phyloP scores from a whole-genome alignment of 176 grass and related monocot species.

The Calamus simplicifolius region DNA sequence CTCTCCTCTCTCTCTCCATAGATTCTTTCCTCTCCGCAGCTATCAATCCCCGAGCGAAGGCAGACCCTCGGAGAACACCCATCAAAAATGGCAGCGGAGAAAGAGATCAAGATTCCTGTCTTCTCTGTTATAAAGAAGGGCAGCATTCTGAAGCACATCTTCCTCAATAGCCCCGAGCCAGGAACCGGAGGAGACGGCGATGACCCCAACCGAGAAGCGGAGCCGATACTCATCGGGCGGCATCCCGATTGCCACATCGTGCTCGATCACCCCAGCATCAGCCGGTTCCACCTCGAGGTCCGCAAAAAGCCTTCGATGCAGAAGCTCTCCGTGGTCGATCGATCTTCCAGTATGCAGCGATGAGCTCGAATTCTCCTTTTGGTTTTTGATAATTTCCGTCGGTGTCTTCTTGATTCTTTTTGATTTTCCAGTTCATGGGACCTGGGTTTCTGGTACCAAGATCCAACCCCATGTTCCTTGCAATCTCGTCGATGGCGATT shows the following conservation, averaged over 20 bases:
- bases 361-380: too few species aligned
- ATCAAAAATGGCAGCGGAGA: not conserved
- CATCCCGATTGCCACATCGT: conserved; percentile 71
- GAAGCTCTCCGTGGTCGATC: conserved; percentile 58
- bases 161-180: too few species aligned
- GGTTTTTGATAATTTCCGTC: not conserved
- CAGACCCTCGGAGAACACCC: too few species aligned
- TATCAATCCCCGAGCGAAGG: too few species aligned
- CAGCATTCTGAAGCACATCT: conserved; percentile 60
- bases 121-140: conserved; percentile 68
- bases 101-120: conserved; percentile 45
- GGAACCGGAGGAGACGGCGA: not conserved
- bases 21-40: too few species aligned
- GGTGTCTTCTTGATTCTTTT: too few species aligned
- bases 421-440: conserved; percentile 67
- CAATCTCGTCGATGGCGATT: conserved; percentile 48
- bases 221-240: conserved; percentile 51
- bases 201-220: conserved; percentile 16
- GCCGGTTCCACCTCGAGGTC: conserved; percentile 72
- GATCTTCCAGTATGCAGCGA: conserved; percentile 45
- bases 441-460: conserved; percentile 65
- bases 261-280: conserved; percentile 90
- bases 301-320: conserved; percentile 27
- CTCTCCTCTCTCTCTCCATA: too few species aligned
- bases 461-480: conserved; percentile 48